phyloP scores from a whole-genome alignment of 164 flowering plant species.

The Macadamia tetraphylla region DNA sequence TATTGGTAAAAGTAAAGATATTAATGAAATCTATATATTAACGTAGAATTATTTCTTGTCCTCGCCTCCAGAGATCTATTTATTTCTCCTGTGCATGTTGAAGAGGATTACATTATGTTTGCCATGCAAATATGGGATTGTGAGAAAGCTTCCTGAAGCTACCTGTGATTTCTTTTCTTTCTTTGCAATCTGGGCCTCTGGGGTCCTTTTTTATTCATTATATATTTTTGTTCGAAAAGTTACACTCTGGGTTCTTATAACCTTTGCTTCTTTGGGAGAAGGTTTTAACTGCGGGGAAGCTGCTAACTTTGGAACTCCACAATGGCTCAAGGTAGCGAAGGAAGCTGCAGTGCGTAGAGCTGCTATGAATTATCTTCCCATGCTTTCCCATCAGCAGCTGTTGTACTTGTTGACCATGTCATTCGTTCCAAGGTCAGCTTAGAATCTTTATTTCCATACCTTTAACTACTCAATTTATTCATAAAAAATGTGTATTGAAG shows the following conservation, averaged over 20 bases:
- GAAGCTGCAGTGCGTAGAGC: slow-evolving; percentile 98
- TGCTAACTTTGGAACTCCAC: slow-evolving; percentile 95
- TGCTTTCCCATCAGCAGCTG: slow-evolving; percentile 98
- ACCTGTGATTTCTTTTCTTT: neutral
- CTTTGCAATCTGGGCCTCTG: too few species aligned
- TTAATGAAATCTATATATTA: too few species aligned
- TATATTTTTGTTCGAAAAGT: too few species aligned
- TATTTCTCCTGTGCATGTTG: too few species aligned
- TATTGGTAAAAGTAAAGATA: too few species aligned
- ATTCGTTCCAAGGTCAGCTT: slow-evolving; percentile 72
- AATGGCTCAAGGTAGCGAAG: slow-evolving; percentile 93
- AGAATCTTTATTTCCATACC: slow-evolving; percentile 4
- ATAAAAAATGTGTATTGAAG: too few species aligned
- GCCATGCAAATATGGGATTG: neutral
- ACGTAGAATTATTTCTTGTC: too few species aligned
- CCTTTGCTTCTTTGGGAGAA: slow-evolving; percentile 12
- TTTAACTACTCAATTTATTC: too few species aligned
- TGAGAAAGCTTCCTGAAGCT: neutral
- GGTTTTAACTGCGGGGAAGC: slow-evolving; percentile 99
- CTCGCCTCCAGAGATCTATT: too few species aligned
- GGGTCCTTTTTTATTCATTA: neutral
- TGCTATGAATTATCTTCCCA: slow-evolving; percentile 93
- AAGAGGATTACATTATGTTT: neutral
- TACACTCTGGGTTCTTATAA: neutral
- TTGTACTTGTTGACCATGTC: slow-evolving; percentile 91